Conservation (phyloP, 164 flowering plant species). For the Protea cynaroides region DNA sequence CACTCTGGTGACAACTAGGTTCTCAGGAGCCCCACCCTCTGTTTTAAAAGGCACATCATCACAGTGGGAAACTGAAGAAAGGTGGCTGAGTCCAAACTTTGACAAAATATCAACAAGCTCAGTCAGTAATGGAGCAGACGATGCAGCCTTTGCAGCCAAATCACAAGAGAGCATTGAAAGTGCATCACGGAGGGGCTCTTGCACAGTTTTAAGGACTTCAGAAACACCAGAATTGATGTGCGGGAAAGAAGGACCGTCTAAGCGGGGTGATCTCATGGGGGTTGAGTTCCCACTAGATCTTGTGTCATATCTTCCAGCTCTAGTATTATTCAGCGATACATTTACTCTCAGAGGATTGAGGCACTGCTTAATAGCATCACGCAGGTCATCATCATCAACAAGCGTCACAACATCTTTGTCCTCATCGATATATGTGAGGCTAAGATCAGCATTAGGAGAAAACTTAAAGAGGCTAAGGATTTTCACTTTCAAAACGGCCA, state of each 20-base stretch:
- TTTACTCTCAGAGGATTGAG: conserved; percentile 45
- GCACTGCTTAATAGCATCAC: conserved; percentile 62
- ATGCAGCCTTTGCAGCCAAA: conserved; percentile 35
- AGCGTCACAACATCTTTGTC: conserved; percentile 79
- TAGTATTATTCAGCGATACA: conserved; percentile 18
- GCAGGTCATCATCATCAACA: conserved; percentile 69
- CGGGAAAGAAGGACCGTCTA: conserved; percentile 17
- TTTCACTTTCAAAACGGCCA: conserved; percentile 40
- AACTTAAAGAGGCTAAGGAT: conserved; percentile 41
- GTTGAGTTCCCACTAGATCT: conserved; percentile 45
- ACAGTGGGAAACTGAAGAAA: conserved; percentile 18
- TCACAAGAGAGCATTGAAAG: conserved; percentile 41
- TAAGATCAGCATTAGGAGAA: conserved; percentile 35
- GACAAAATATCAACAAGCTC: conserved; percentile 42
- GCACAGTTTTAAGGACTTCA: conserved; percentile 42
- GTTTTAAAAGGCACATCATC: conserved; percentile 11
- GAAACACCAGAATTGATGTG: conserved; percentile 21
- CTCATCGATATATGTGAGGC: conserved; percentile 72
- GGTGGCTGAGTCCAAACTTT: conserved; percentile 28
- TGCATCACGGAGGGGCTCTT: conserved; percentile 47
- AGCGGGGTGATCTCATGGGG: conserved; percentile 22
- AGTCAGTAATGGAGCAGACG: conserved; percentile 40
- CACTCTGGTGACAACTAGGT: conserved; percentile 1
- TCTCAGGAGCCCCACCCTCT: conserved; percentile 12
- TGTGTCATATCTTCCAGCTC: conserved; percentile 17